Evolutionary conservation across 2,329 filamentous ascomycete species (phyloP), one percentile per base, ranked within the genome.

Genomic region (Fusarium pseudograminearum): DNA sequence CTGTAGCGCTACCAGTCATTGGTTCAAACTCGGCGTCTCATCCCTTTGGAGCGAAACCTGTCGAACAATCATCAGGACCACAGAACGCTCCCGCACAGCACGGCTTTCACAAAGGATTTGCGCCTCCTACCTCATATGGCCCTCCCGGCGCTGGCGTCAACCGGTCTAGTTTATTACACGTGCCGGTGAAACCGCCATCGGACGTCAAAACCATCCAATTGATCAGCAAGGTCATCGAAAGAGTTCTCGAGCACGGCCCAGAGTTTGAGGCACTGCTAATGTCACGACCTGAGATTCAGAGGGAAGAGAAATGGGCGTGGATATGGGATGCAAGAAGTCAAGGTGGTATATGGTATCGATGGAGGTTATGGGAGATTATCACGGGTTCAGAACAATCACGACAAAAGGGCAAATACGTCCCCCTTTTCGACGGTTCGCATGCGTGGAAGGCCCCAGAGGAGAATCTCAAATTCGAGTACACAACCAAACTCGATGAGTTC

Each of bases 231-330:
- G 92, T 94, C 0, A 86, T 97, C 34, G 95, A 98, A 76, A 86
- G 87, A 4, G 84, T 98, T 1, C 82, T 98, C 11, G 88, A 89
- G 24, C 89, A 96, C 71, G 94, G 94, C 0, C 89, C 93, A 0
- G 93, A 96, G 75, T 97, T 97, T 65, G 96, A 99, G 79, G 94
- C 94, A 7, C 83, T 97, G 4, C 85, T 99, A 9, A 98, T 98
- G 96, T 91, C 90, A 51, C 86, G 93, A 20, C 88, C 92, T 0
- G 89, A 94, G 57, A 91, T 98, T 2, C 93, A 97, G 77, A 87
- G 86, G 41, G 93, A 97, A 63, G 93, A 97, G 78, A 94, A 91
- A 70, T 98, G 95, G 90, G 92, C 94, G 0, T 99, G 94, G 92
- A 84, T 99, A 7, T 99, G 93, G 90, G 91, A 98, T 78, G 87